Evolutionary conservation across 2,329 filamentous ascomycete genomes (phyloP).

Genomic region (Aspergillus texensis): DNA sequence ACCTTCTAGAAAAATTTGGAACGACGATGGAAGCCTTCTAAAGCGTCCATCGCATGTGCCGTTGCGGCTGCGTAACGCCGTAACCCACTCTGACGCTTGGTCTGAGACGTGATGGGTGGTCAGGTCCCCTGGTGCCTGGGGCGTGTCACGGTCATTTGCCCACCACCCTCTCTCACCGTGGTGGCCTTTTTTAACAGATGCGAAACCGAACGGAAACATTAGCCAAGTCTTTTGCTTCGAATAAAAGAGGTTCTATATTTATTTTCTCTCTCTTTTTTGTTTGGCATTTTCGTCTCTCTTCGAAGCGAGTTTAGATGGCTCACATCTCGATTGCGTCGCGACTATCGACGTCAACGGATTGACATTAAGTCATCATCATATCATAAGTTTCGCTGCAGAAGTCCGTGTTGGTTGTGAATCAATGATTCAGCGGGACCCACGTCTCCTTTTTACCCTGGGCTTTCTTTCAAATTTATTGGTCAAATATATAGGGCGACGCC

Average conservation of each 20-base stretch:
- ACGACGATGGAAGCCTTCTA: slow-evolving; percentile 20
- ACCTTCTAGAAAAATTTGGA: slow-evolving; percentile 25
- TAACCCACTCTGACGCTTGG: slow-evolving; percentile 11
- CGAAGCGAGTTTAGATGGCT: neutral
- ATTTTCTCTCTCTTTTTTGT: neutral
- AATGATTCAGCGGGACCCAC: slow-evolving; percentile 16
- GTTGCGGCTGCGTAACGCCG: slow-evolving; percentile 17
- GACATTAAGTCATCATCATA: slow-evolving; percentile 3
- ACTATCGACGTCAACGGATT: neutral
- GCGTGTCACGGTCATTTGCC: slow-evolving; percentile 10
- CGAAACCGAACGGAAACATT: neutral
- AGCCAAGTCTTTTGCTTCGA: neutral
- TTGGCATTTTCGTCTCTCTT: neutral
- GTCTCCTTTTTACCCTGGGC: slow-evolving; percentile 9
- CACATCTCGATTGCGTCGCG: neutral
- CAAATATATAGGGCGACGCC: slow-evolving; percentile 4
- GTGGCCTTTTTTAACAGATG: neutral
- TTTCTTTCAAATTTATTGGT: neutral
- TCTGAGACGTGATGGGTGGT: slow-evolving; percentile 6
- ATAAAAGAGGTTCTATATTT: neutral
- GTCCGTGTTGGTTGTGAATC: slow-evolving; percentile 24
- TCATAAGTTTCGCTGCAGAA: slow-evolving; percentile 17
- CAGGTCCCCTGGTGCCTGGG: slow-evolving; percentile 16
- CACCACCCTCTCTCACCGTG: neutral
- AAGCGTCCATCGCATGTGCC: slow-evolving; percentile 17